Base-by-base conservation (phyloP, 768 basidiomycete species). In the Hericium rajendrae region DNA sequence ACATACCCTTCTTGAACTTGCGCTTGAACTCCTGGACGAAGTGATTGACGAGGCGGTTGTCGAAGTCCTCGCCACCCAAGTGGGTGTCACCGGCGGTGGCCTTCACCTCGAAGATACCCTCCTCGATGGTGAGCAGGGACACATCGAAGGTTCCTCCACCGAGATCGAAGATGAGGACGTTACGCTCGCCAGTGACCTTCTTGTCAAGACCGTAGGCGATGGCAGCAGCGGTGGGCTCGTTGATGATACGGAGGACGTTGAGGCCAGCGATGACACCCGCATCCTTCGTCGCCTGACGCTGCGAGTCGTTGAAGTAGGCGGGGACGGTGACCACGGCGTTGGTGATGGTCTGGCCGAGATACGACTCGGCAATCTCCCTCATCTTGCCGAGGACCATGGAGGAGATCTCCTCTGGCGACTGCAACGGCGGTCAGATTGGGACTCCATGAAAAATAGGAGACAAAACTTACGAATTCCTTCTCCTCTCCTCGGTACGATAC, bases 91-190 rank as follows among this genome's bases (percentile, higher is more conserved):
- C 94, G 55, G 94, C 94, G 57, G 94, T 97, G 57, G 94, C 93
- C 81, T 94, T 91, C 73, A 97, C 94, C 70, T 94, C 94, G 75
- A 97, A 95, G 72, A 97, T 94, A 73, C 94, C 94, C 73, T 94
- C 94, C 71, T 94, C 92, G 61, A 97, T 95, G 58, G 91, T 94
- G 60, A 97, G 76, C 57, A 97, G 89, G 32, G 94, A 95, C 38
- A 95, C 94, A 84, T 97, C 94, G 73, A 95, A 97, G 39, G 94
- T 97, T 77, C 94, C 94, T 78, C 94, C 94, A 61, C 94, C 94
- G 41, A 97, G 87, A 79, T 98, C 94, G 77, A 97, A 97, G 72
- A 97, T 95, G 68, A 97, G 82, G 65, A 98, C 94, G 70, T 97
- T 95, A 60, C 88, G 87, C 74, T 98, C 94, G 62, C 89, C 86